These are phyloP conservation scores for Kwoniella bestiolae DNA, from an alignment of 768 basidiomycete species.

Conservation along the genomic window DNA sequence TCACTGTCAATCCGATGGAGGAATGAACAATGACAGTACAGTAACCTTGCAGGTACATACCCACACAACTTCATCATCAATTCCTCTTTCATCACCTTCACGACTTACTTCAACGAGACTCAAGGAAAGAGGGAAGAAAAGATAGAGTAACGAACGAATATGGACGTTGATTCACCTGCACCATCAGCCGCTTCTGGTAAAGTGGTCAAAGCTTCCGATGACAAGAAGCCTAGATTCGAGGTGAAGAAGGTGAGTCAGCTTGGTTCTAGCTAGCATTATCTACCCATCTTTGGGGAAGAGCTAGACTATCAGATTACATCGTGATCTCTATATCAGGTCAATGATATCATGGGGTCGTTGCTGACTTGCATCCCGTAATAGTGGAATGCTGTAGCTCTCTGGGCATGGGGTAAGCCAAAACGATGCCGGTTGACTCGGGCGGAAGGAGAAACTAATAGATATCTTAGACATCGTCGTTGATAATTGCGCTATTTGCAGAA, in stretches of 20 bases:
- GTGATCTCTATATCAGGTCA: background rate
- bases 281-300: no score
- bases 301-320: no score
- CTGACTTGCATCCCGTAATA: conserved; percentile 59
- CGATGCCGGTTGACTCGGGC: background rate
- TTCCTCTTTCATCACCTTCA: background rate
- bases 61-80: background rate
- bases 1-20: background rate
- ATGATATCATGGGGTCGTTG: background rate
- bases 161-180: conserved; percentile 46
- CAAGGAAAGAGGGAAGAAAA: background rate
- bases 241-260: conserved; percentile 85
- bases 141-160: conserved; percentile 8
- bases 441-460: conserved; percentile 1
- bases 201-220: conserved; percentile 54
- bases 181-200: conserved; percentile 7
- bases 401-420: conserved; percentile 86
- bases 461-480: conserved; percentile 91
- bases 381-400: conserved; percentile 99
- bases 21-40: background rate
- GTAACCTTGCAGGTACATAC: conserved; percentile 9
- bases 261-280: background rate
- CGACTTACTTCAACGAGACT: background rate
- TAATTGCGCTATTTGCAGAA: conserved; percentile 99
- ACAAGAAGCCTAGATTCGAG: conserved; percentile 81